Evolutionary conservation across 2,329 filamentous ascomycete species (phyloP).

Genomic region (Penicillium hordei): DNA sequence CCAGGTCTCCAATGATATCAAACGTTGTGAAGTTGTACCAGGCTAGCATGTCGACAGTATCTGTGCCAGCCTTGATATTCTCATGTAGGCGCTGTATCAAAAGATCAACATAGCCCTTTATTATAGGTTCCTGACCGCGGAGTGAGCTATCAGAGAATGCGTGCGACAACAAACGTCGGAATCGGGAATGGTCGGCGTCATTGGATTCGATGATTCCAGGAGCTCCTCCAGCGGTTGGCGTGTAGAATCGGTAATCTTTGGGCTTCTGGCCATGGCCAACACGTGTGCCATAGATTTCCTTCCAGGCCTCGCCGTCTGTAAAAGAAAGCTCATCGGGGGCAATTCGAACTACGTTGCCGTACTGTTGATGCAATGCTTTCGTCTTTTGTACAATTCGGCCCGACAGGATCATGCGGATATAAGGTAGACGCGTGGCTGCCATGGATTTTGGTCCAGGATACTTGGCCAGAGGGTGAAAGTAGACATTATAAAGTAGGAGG

Average conservation of each 20-base stretch:
- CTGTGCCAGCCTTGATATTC: constrained; percentile 3
- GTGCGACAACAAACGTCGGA: constrained; percentile 37
- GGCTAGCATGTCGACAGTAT: constrained; percentile 24
- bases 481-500: constrained; percentile 29
- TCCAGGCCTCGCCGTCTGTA: constrained; percentile 27
- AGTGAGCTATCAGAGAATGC: constrained; percentile 48
- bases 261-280: constrained; percentile 19
- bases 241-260: constrained; percentile 25
- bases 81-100: constrained; percentile 31
- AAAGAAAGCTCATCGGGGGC: constrained; percentile 33
- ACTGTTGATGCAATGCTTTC: constrained; percentile 26
- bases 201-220: constrained; percentile 17
- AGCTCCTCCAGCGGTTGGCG: not conserved
- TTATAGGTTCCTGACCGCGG: constrained; percentile 39
- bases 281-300: constrained; percentile 28
- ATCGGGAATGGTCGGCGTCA: constrained; percentile 18
- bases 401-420: constrained; percentile 11
- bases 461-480: constrained; percentile 30
- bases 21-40: constrained; percentile 38
- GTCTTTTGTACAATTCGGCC: constrained; percentile 14
- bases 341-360: constrained; percentile 33
- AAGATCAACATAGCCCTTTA: constrained; percentile 33
- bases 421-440: constrained; percentile 26
- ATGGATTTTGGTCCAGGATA: constrained; percentile 30
- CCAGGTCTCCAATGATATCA: constrained; percentile 35